These are phyloP conservation scores for Prunella vulgaris DNA, from an alignment of 257 asterid genomes.

Conservation along the genomic window DNA sequence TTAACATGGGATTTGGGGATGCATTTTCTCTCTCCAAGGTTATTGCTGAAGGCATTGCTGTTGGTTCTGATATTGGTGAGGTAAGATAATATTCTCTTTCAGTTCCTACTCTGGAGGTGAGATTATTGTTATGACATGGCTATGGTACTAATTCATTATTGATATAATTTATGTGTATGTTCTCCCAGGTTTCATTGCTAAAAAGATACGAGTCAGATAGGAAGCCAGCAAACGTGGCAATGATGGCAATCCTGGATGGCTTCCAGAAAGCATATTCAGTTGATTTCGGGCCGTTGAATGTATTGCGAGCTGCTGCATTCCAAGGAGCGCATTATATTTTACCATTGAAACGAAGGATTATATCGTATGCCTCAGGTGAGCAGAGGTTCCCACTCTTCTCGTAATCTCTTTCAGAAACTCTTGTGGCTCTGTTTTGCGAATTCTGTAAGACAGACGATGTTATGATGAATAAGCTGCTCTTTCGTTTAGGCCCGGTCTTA, in stretches of 20 bases:
- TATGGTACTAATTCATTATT: no score
- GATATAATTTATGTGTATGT: no score
- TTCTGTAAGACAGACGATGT: no score
- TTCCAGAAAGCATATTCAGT: constrained; percentile 89
- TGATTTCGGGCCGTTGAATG: constrained; percentile 77
- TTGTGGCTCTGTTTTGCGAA: not conserved
- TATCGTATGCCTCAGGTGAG: constrained; percentile 83
- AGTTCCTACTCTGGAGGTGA: no score
- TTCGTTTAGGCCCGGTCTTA: no score
- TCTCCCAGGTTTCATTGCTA: constrained; percentile 58
- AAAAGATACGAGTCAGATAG: constrained; percentile 80
- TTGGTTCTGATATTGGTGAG: constrained; percentile 96
- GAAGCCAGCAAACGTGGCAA: constrained; percentile 65
- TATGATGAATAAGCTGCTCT: no score
- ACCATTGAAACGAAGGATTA: constrained; percentile 69
- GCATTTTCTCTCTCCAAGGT: constrained; percentile 68
- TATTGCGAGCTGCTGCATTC: constrained; percentile 80
- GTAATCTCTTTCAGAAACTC: no score
- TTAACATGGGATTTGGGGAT: constrained; percentile 95
- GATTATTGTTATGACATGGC: no score
- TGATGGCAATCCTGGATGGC: constrained; percentile 92
- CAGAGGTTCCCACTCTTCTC: constrained; percentile 61
- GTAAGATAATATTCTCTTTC: constrained; percentile 32
- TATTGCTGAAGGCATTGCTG: constrained; percentile 77
- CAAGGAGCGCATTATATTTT: constrained; percentile 74